phyloP scores from a whole-genome alignment of 2,329 filamentous ascomycete species.

The Cryphonectria nitschkei region DNA sequence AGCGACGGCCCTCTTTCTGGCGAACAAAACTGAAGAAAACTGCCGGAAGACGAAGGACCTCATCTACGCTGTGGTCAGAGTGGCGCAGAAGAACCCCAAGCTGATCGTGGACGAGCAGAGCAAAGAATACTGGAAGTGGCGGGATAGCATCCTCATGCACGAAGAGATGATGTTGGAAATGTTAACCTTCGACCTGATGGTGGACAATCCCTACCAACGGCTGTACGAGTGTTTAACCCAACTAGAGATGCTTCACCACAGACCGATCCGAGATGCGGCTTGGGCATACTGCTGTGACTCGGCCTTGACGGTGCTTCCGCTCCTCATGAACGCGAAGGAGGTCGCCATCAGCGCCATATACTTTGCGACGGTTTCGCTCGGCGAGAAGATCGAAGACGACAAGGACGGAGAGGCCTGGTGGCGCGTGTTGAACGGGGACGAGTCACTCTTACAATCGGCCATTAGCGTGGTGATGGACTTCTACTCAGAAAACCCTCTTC shows the following conservation, averaged over 20 bases:
- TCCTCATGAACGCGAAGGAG: slow-evolving; percentile 77
- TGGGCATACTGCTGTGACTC: slow-evolving; percentile 96
- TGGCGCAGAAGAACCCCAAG: slow-evolving; percentile 91
- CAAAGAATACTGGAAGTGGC: slow-evolving; percentile 98
- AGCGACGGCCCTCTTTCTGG: slow-evolving; percentile 87
- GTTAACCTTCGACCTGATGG: slow-evolving; percentile 89
- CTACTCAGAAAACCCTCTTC: slow-evolving; percentile 66
- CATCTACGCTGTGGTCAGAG: slow-evolving; percentile 89
- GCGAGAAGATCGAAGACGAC: slow-evolving; percentile 72
- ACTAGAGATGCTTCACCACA: slow-evolving; percentile 77
- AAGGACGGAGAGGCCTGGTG: slow-evolving; percentile 83
- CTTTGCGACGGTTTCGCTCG: slow-evolving; percentile 77
- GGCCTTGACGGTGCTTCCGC: slow-evolving; percentile 79
- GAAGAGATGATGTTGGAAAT: slow-evolving; percentile 92
- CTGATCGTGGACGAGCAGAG: slow-evolving; percentile 93
- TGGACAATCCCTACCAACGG: slow-evolving; percentile 84
- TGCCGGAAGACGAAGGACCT: slow-evolving; percentile 94
- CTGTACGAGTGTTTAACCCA: slow-evolving; percentile 80
- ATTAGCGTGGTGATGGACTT: slow-evolving; percentile 76
- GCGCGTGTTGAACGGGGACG: slow-evolving; percentile 73
- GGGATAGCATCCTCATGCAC: slow-evolving; percentile 88
- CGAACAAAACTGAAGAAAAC: slow-evolving; percentile 97
- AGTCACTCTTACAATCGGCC: slow-evolving; percentile 71
- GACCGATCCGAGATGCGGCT: slow-evolving; percentile 78
- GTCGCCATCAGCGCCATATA: slow-evolving; percentile 87